Evolutionary conservation across 257 asterid species (phyloP), one percentile per base, ranked within the genome.

Genomic region (Gentiana dahurica): DNA sequence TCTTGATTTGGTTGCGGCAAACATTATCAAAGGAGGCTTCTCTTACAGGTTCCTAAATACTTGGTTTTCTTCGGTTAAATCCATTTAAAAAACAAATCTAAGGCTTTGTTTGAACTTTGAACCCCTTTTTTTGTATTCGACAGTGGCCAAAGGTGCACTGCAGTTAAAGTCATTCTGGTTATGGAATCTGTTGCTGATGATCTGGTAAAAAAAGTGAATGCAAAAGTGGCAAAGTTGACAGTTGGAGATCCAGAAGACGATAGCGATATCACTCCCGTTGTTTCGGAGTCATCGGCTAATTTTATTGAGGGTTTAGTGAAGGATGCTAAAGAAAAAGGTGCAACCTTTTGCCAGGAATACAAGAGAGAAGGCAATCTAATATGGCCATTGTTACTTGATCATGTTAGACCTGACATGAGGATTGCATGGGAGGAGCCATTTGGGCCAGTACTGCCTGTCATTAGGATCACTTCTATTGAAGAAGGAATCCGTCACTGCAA

Each of bases 341-440:
- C 98, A 6, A 88, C 97, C 3, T 83, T 92, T 36, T 92, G 97
- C 65, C 97, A 92, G 53, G 85, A 84, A 62, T 88, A 88, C 76
- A 85, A 69, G 68, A 92, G 97, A 77, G 98, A 92, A 12, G 98
- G 98, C 46, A 92, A 92, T 55, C 97, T 92, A 58, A 85, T 92
- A 10, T 92, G 97, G 95, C 24, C 24, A 24, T 24, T 24, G 24
- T 24, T 24, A 80, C 61, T 92, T 60, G 98, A 92, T 49, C 73
- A 92, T 10, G 97, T 92, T 12, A 63, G 86, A 37, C 89, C 98
- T 0, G 94, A 92, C 64, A 88, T 92, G 98, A 81, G 98, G 53
- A 88, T 92, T 3, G 95, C 98, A 0, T 88, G 97, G 97, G 98
- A 92, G 78, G 98, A 92, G 75, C 98, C 98, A 1, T 92, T 92